Percentiles rank a stretch among this genome's conserved stretches.
These are phyloP conservation scores for Begonia peltatifolia DNA, from an alignment of 306 rosid species.

Conservation along the genomic window DNA sequence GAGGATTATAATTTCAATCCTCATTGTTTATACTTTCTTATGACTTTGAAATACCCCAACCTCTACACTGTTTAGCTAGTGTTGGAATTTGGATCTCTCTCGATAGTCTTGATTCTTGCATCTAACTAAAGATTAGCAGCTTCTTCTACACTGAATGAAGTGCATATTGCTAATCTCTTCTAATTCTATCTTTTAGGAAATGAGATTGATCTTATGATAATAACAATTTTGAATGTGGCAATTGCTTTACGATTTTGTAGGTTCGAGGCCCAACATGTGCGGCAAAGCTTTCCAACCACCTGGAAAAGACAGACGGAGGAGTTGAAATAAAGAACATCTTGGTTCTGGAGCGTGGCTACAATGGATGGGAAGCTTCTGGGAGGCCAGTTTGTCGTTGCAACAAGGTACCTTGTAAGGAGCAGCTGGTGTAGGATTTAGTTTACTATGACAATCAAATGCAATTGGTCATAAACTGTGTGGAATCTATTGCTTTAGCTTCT, in stretches of 20 bases:
- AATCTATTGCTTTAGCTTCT: too few species aligned
- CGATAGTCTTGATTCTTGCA: background rate
- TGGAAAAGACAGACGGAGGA: slow-evolving; percentile 47
- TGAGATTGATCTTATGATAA: background rate
- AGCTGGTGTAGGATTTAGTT: background rate
- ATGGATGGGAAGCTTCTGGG: slow-evolving; percentile 88
- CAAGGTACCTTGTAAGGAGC: slow-evolving; percentile 41
- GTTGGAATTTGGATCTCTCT: too few species aligned
- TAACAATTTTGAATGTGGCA: background rate
- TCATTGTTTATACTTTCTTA: too few species aligned
- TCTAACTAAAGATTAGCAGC: background rate
- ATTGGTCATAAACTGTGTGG: too few species aligned
- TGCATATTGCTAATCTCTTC: background rate
- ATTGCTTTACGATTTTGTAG: slow-evolving; percentile 22
- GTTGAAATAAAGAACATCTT: slow-evolving; percentile 57
- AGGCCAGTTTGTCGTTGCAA: slow-evolving; percentile 82
- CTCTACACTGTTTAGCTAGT: too few species aligned
- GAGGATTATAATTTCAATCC: too few species aligned
- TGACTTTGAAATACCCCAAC: too few species aligned
- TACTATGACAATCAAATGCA: too few species aligned
- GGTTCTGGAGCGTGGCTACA: slow-evolving; percentile 90
- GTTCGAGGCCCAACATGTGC: slow-evolving; percentile 91
- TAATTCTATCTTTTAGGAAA: background rate
- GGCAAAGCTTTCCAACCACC: slow-evolving; percentile 43
- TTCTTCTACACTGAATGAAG: background rate